Evolutionary conservation across 805 yeast genomes (phyloP).

Genomic region (Lipomyces sp.): DNA sequence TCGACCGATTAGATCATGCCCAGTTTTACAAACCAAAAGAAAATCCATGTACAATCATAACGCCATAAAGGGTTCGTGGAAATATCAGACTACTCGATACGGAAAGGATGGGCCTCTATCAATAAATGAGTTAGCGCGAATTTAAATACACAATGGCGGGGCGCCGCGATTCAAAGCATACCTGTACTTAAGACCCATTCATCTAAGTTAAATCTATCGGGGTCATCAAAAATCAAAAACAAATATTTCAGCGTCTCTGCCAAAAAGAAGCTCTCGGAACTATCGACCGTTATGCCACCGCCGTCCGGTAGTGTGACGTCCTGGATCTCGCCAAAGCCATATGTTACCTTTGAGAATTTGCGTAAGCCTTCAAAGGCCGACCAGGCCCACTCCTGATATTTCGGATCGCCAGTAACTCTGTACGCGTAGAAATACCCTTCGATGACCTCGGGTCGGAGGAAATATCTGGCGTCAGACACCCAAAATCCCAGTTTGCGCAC

Average conservation of each 20-base stretch:
- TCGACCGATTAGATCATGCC: background rate
- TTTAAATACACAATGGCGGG: too few species aligned
- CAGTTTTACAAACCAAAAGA: background rate
- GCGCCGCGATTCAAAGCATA: conserved; percentile 2
- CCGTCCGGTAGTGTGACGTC: conserved; percentile 44
- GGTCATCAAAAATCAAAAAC: conserved; percentile 53
- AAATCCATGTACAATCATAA: background rate
- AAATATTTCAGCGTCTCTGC: conserved; percentile 60
- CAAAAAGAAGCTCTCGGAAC: conserved; percentile 56
- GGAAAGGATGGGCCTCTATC: conserved; percentile 11
- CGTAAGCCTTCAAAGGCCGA: conserved; percentile 47
- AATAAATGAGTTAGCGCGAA: background rate
- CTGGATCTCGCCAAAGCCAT: conserved; percentile 46
- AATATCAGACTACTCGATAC: background rate
- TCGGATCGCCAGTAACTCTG: conserved; percentile 57
- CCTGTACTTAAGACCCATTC: conserved; percentile 51
- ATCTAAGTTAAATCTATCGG: conserved; percentile 46
- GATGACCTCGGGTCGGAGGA: conserved; percentile 57
- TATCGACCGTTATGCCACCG: conserved; percentile 40
- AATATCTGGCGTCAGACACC: conserved; percentile 44
- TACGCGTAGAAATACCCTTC: conserved; percentile 58
- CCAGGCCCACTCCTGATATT: conserved; percentile 56
- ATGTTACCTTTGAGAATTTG: conserved; percentile 42
- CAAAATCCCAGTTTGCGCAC: conserved; percentile 29
- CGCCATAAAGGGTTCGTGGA: background rate